Evolutionary conservation across 2,329 filamentous ascomycete species (phyloP), one percentile per base, ranked within the genome.

Genomic region (Epicoccum nigrum): DNA sequence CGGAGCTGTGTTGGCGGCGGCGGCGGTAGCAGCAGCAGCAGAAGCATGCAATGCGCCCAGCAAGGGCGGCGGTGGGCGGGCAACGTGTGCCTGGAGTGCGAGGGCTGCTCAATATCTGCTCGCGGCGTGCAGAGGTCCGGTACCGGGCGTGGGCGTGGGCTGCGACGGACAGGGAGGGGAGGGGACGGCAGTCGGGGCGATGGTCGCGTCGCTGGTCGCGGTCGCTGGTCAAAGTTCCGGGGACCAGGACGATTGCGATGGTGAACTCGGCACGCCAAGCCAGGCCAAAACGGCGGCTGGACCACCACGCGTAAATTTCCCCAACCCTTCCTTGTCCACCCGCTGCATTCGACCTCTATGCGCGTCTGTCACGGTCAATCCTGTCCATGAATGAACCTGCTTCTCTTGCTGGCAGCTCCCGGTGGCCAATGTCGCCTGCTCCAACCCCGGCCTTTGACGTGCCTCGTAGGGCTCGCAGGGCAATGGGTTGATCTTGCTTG

Each of bases 371-470:
- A 43, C 51, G 34, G 48, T 43, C 33, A 35, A 42, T 47, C 35
- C 55, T 55, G 59, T 70, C 67, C 58, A 72, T 73, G 70, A 73
- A 73, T 73, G 70, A 69, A 64, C 68, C 63, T 64, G 47, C 54
- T 58, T 55, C 51, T 61, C 47, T 60, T 42, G 59, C 65, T 70
- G 64, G 62, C 57, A 55, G 60, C 60, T 61, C 60, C 63, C 69
- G 64, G 70, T 68, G 70, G 66, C 58, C 54, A 58, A 30, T 55
- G 56, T 54, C 59, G 65, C 59, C 52, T 59, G 45, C 54, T 58
- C 43, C 49, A 56, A 38, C 43, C 46, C 51, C 37, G 41, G 40
- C n/a, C n/a, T n/a, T n/a, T n/a, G n/a, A n/a, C n/a, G n/a, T n/a
- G n/a, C n/a, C n/a, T n/a, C n/a, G 54, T 58, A 51, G 58, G 53